phyloP scores from a whole-genome alignment of 75 land plant genomes.

The Pinus tabuliformis region DNA sequence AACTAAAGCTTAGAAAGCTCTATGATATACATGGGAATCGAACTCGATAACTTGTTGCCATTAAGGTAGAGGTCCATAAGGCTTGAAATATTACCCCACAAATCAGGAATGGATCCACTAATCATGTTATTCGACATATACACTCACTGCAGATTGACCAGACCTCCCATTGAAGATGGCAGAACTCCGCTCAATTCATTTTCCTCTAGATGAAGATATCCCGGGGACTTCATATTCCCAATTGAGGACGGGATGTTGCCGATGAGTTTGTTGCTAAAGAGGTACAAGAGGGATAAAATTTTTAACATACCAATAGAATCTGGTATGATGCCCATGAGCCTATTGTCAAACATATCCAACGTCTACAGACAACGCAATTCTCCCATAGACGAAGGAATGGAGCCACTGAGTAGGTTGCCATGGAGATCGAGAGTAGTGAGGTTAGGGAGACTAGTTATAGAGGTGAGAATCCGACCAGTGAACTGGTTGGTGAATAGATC shows the following conservation, averaged over 20 bases:
- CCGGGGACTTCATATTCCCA: constrained; percentile 10
- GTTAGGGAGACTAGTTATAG: not conserved
- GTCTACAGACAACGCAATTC: not conserved
- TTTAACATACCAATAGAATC: not conserved
- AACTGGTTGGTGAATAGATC: constrained; percentile 24
- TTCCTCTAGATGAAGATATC: constrained; percentile 19
- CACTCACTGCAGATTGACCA: constrained; percentile 18
- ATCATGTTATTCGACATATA: constrained; percentile 24
- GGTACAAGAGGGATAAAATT: constrained; percentile 5
- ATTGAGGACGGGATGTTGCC: not conserved
- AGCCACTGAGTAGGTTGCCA: constrained; percentile 19
- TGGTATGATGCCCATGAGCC: too few species aligned
- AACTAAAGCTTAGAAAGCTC: constrained; percentile 20
- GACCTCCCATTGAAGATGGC: constrained; percentile 11
- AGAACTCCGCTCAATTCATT: not conserved
- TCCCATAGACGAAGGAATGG: constrained; percentile 30
- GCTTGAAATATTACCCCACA: constrained; percentile 13
- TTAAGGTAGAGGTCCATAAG: constrained; percentile 23
- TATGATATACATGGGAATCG: constrained; percentile 30
- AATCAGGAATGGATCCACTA: constrained; percentile 32
- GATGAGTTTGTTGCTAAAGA: constrained; percentile 13
- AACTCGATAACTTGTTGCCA: constrained; percentile 24
- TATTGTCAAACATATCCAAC: too few species aligned
- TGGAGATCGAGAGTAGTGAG: constrained; percentile 18
- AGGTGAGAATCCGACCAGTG: constrained; percentile 47